Base-by-base conservation (phyloP, 73 alveolate genomes). In the Breviolum minutum region DNA sequence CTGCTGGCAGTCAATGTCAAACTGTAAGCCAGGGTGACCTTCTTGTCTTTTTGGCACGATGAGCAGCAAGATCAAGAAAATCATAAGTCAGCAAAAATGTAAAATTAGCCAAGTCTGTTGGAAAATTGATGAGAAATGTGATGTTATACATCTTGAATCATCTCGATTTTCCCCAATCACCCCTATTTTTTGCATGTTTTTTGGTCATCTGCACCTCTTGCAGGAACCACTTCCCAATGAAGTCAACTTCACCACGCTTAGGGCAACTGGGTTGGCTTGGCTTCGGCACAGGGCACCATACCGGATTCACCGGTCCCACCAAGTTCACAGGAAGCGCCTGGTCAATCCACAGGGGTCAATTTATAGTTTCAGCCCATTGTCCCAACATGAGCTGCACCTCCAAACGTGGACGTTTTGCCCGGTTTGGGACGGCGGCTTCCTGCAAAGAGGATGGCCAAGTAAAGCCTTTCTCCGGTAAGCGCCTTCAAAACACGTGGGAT, bases 181-280 rank as follows among this genome's bases (percentile, higher is more conserved):
- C 6, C 24, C n/a, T 14, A 68, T 22, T 68, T 68, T 68, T 22
- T 13, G 17, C 74, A 17, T 66, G 17, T 22, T 14, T 66, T 66
- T 66, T 66, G 11, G 77, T 6, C 77, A 68, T 68, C 77, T 6
- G 92, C 90, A 81, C 92, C 92, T 92, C 89, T 64, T n/a, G 71
- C 98, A 92, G 81, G 29, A 92, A 92, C 98, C 98, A 92, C 60
- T 81, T 80, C 24, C 98, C 98, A 29, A 92, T 54, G 91, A 92
- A 92, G 54, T 92, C 98, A 74, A 85, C 94, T 60, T 60, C n/a
- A 60, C 8, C 48, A n/a, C 79, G 79, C 62, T 61, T 19, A 7
- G 83, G 83, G 76, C 76, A 61, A 22, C 76, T 0, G 76, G 29
- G 71, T 61, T 83, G 62, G 32, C 68, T 32, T 26, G 61, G 29